A percentile compares a stretch with the other conserved stretches of the same genome.
Conservation (phyloP, 139 green algal species). For the Picochlorum sp. region DNA sequence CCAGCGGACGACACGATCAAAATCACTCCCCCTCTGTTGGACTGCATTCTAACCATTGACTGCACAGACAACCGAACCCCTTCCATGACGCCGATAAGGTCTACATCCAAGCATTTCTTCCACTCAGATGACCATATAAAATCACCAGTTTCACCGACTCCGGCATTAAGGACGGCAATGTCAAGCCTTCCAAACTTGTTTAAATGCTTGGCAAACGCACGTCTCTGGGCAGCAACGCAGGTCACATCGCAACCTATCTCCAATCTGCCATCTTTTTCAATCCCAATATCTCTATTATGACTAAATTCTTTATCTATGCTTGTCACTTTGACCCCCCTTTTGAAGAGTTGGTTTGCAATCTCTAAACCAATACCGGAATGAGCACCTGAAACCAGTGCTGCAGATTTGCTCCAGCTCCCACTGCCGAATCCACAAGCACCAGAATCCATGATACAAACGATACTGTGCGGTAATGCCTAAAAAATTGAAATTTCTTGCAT, state of each 20-base stretch:
- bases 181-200: constrained; percentile 27
- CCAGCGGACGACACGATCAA: constrained; percentile 53
- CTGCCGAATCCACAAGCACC: too few relatives aligned
- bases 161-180: constrained; percentile 60
- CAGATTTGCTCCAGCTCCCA: too few relatives aligned
- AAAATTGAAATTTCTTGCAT: too few relatives aligned
- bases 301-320: constrained; percentile 10
- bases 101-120: constrained; percentile 51
- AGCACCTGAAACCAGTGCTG: constrained; percentile 24
- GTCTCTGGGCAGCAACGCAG: constrained; percentile 14
- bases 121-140: constrained; percentile 27
- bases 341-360: constrained; percentile 10
- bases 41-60: constrained; percentile 7
- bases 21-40: constrained; percentile 26
- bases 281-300: neutral
- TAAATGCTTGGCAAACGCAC: constrained; percentile 35
- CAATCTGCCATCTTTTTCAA: neutral
- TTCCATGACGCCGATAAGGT: constrained; percentile 48
- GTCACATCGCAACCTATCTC: constrained; percentile 28
- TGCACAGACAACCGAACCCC: constrained; percentile 21
- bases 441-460: too few relatives aligned
- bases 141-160: constrained; percentile 44
- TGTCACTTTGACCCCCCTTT: constrained; percentile 22
- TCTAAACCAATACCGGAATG: constrained; percentile 23
- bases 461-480: too few relatives aligned